Conservation (phyloP, 352 stramenopile species). For the Phytophthora nicotianae region DNA sequence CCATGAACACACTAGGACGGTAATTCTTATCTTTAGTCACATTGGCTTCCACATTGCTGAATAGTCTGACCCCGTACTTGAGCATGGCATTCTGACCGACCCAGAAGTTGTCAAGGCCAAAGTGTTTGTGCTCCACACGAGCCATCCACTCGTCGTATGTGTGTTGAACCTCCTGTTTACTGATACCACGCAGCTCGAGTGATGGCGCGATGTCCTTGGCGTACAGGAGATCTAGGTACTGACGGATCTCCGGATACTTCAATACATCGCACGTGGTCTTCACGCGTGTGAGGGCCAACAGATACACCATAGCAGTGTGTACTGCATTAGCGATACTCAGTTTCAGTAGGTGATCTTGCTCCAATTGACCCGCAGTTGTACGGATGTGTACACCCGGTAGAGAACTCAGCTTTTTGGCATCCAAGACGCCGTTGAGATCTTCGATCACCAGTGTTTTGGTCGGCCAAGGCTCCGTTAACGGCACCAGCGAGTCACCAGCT, state of each 20-base stretch:
- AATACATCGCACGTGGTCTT: constrained; percentile 22
- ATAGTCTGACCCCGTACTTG: constrained; percentile 52
- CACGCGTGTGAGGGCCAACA: constrained; percentile 55
- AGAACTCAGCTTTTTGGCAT: constrained; percentile 24
- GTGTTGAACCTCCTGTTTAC: constrained; percentile 39
- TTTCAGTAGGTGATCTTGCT: constrained; percentile 90
- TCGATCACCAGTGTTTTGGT: constrained; percentile 75
- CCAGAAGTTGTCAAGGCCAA: constrained; percentile 94
- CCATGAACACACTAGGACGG: constrained; percentile 47
- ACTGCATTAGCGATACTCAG: constrained; percentile 92
- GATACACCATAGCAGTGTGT: constrained; percentile 92
- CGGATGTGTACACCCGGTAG: constrained; percentile 66
- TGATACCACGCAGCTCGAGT: constrained; percentile 40
- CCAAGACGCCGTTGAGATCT: constrained; percentile 55
- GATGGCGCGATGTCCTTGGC: constrained; percentile 76
- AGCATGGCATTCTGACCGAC: constrained; percentile 90
- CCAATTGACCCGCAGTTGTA: constrained; percentile 46
- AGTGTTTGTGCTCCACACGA: constrained; percentile 79
- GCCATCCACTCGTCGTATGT: constrained; percentile 88
- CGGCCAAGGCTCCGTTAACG: constrained; percentile 65
- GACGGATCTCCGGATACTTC: constrained; percentile 42
- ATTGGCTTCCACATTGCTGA: constrained; percentile 36
- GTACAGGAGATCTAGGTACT: constrained; percentile 86
- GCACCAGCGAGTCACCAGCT: constrained; percentile 50
- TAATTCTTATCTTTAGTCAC: constrained; percentile 31